These are phyloP conservation scores for Amorphotheca resinae DNA, from an alignment of 495 filamentous ascomycete species.

Conservation along the genomic window DNA sequence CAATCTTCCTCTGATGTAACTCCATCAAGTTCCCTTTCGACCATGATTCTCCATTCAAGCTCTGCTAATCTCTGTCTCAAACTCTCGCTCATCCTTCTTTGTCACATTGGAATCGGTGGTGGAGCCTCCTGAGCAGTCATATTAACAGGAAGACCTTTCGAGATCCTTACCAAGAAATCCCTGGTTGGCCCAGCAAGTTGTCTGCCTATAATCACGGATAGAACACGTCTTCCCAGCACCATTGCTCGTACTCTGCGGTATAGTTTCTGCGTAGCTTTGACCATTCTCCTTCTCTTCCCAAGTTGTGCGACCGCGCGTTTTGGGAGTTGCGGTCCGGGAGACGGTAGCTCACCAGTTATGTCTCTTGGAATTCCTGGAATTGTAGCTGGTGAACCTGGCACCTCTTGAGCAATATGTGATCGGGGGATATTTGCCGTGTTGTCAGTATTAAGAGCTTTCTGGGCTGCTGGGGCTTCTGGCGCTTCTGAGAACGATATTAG, in stretches of 20 bases:
- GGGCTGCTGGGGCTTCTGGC: too few species aligned
- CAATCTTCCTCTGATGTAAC: slow-evolving; percentile 1
- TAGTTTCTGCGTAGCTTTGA: not conserved
- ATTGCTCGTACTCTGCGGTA: slow-evolving; percentile 6
- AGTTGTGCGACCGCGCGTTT: too few species aligned
- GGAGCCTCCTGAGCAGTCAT: not conserved
- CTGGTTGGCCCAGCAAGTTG: slow-evolving; percentile 14
- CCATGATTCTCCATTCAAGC: slow-evolving; percentile 8
- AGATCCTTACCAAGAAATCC: slow-evolving; percentile 6
- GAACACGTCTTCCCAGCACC: slow-evolving; percentile 7
- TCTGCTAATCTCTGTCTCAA: slow-evolving; percentile 7
- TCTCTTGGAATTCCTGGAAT: not conserved
- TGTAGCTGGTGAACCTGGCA: not conserved
- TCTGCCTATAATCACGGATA: slow-evolving; percentile 15
- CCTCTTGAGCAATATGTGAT: too few species aligned
- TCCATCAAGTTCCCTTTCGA: slow-evolving; percentile 8
- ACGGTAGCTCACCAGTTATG: not conserved
- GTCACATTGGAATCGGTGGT: slow-evolving; percentile 3
- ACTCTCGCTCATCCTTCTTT: slow-evolving; percentile 11
- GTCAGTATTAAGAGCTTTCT: too few species aligned
- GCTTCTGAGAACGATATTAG: too few species aligned
- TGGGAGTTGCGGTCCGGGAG: not conserved
- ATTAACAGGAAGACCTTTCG: slow-evolving; percentile 3
- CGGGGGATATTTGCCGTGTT: too few species aligned
- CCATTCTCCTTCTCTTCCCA: too few species aligned